Evolutionary conservation across 306 rosid genomes (phyloP).

Genomic region (Hippophae gyantsensis): DNA sequence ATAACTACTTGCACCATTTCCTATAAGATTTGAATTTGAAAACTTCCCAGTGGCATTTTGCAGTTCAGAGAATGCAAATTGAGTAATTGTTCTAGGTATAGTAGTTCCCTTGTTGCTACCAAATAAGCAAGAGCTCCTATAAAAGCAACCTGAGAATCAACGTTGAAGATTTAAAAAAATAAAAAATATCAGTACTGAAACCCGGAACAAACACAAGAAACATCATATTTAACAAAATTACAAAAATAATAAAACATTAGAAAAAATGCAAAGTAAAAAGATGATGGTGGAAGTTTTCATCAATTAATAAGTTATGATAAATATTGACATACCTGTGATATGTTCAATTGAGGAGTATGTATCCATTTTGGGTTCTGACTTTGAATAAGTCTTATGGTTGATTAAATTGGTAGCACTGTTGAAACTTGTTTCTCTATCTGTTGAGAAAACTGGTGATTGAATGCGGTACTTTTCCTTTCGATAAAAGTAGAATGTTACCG

Average conservation of each 20-base stretch:
- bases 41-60: slow-evolving; percentile 73
- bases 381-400: slow-evolving; percentile 41
- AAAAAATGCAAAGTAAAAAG: background rate
- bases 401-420: slow-evolving; percentile 55
- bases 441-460: slow-evolving; percentile 40
- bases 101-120: slow-evolving; percentile 45
- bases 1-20: slow-evolving; percentile 85
- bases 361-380: slow-evolving; percentile 35
- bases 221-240: background rate
- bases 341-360: slow-evolving; percentile 36
- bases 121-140: slow-evolving; percentile 42
- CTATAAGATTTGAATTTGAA: slow-evolving; percentile 69
- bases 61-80: slow-evolving; percentile 65
- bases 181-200: background rate
- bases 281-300: too few species aligned
- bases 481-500: slow-evolving; percentile 41
- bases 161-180: background rate
- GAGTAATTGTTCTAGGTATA: slow-evolving; percentile 55
- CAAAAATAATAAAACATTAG: slow-evolving; percentile 4
- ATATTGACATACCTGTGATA: slow-evolving; percentile 34
- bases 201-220: background rate
- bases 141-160: slow-evolving; percentile 57
- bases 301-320: background rate
- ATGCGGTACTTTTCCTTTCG: slow-evolving; percentile 37
- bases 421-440: slow-evolving; percentile 60